Evolutionary conservation across 2,329 filamentous ascomycete species (phyloP), one percentile per base, ranked within the genome.

Genomic region (Macroventuria anomochaeta): DNA sequence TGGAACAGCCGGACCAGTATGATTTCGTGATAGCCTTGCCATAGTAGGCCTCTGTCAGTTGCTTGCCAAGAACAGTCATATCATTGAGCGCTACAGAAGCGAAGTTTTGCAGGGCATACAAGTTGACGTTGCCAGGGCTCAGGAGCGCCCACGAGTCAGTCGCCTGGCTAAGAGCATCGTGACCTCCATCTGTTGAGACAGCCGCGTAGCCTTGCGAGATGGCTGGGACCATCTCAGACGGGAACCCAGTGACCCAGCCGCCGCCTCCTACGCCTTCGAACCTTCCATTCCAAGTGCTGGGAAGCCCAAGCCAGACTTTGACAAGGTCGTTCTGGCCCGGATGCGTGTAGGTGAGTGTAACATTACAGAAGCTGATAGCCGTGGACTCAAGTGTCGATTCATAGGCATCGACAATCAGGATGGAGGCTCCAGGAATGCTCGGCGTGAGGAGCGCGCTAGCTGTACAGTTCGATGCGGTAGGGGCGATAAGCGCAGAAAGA

Each of bases 1-100:
- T 59, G 1, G 71, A 74, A 49, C 72, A 74, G 53, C 65, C 71
- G 38, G 57, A 67, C 62, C 65, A 74, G 55, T 73, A 72, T 4
- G 70, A 72, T 42, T 69, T 72, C 7, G 55, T 52, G 0, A 72
- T 62, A 4, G 53, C 7, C 25, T 64, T 23, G 3, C 70, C 66
- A 37, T 76, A 76, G 50, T 64, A 63, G 62, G 6, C 61, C 32
- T 51, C 58, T 6, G 43, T 46, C 28, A 64, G 12, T 8, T 46
- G 37, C 15, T 58, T 55, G 11, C 46, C 52, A 11, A 52, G 26
- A 6, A 55, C 32, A 1, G 52, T 47, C 34, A 47, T 44, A 20
- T 76, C 75, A 8, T 73, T 62, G 7, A 77, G 36, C 1, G 70
- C 57, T 0, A 69, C 60, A 0, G 62, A 72, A 0, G 68, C 73